Evolutionary conservation across 495 filamentous ascomycete genomes (phyloP), one percentile per base, ranked within the genome.

Genomic region (Aspergillus kassunensis): DNA sequence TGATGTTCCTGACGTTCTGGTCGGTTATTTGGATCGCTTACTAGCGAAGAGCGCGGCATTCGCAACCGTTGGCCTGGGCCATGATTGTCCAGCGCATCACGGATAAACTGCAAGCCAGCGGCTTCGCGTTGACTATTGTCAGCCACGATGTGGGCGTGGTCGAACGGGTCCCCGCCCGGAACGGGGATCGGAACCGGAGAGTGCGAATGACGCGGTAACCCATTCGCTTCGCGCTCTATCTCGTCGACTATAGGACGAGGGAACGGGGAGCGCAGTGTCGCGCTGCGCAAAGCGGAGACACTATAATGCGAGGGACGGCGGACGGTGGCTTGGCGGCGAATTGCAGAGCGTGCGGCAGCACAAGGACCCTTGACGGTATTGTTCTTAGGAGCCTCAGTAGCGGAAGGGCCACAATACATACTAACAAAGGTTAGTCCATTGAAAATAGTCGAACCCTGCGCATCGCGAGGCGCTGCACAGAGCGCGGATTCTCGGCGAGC

Each of bases 261-360:
- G 40, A 70, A 67, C 2, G 62, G 60, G 18, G 66, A 59, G 40
- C 69, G 51, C 31, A 67, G 50, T 18, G 61, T 63, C 39, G 56
- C 56, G 31, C 68, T 64, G 47, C 69, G 71, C 51, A 62, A 56
- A 21, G 62, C 64, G 31, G 60, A 62, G 33, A 46, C 49, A 48
- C 39, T 43, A 53, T 69, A 60, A 53, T 64, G 67, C 41, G 63
- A 64, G 18, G 64, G 55, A 31, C 68, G 66, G 12, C 77, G 77
- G 49, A 74, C 59, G 44, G 67, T 65, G 51, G 68, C 53, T 60
- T 75, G 70, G 59, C 84, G 81, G 49, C 88, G 83, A 56, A 95
- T 95, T 6, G 84, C 63, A 20, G 88, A 91, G 60, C 90, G 86
- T 56, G 80, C 72, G 51, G 74, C 72, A 35, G 84, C 79, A 39